Percentiles rank a stretch among this genome's conserved stretches.
Evolutionary conservation across 2,329 filamentous ascomycete genomes (phyloP).

Genomic region (Aspergillus latus): DNA sequence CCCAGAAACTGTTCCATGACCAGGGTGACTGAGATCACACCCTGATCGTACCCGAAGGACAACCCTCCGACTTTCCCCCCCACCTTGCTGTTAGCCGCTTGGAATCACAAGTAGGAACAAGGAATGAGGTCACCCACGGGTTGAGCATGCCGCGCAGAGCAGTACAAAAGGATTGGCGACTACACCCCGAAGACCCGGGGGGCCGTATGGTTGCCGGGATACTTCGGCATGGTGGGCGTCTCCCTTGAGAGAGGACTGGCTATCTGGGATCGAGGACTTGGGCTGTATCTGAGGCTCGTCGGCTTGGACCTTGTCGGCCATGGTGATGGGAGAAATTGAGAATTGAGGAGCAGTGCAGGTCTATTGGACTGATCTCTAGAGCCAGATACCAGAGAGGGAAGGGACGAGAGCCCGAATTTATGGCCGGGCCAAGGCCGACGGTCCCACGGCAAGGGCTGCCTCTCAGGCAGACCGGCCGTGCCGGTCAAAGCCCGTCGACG

Average conservation of each 20-base stretch:
- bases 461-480: neutral
- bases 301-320: slow-evolving; percentile 4
- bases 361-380: neutral
- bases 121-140: slow-evolving; percentile 19
- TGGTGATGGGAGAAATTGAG: neutral
- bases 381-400: neutral
- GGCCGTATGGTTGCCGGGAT: slow-evolving; percentile 3
- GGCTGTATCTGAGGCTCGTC: neutral
- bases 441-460: neutral
- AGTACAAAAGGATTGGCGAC: slow-evolving; percentile 3
- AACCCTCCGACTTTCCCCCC: slow-evolving; percentile 43
- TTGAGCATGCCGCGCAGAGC: slow-evolving; percentile 21
- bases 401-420: neutral
- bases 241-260: slow-evolving; percentile 1
- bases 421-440: neutral
- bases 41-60: slow-evolving; percentile 52
- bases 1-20: slow-evolving; percentile 55
- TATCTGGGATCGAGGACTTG: neutral
- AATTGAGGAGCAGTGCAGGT: neutral
- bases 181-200: neutral
- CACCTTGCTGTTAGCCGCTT: too few species aligned
- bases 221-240: slow-evolving; percentile 2
- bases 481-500: neutral
- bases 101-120: too few species aligned
- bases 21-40: slow-evolving; percentile 48